Percentiles rank a stretch among this genome's conserved stretches.
Conservation (phyloP, 139 green algal genomes). For the Haematococcus lacustris region DNA sequence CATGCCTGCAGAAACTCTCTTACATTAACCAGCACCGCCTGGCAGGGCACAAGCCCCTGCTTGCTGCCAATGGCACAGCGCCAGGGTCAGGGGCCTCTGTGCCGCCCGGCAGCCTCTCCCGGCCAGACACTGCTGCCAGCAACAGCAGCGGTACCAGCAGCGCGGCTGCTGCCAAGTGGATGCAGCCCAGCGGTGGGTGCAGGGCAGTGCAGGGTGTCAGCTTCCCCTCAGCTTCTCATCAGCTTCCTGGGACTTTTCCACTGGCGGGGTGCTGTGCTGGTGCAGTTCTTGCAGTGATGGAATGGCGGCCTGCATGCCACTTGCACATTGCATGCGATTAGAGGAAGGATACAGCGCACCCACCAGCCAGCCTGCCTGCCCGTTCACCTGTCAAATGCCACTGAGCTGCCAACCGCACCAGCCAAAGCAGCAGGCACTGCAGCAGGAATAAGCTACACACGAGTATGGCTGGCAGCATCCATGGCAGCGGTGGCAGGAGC, state of each 20-base stretch:
- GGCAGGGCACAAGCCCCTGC: background rate
- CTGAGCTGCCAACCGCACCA: background rate
- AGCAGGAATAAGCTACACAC: background rate
- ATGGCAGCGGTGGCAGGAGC: too few species aligned
- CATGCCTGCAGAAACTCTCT: slow-evolving; percentile 16
- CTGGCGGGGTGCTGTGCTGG: background rate
- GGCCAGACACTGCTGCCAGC: background rate
- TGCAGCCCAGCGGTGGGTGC: slow-evolving; percentile 56
- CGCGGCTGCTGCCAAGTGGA: slow-evolving; percentile 35
- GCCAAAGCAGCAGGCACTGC: background rate
- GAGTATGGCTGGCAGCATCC: too few species aligned
- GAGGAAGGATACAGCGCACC: too few species aligned
- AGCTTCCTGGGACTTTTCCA: background rate
- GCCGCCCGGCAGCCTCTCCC: too few species aligned
- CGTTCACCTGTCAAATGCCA: background rate
- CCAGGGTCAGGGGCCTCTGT: too few species aligned
- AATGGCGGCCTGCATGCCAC: background rate
- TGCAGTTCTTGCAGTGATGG: background rate
- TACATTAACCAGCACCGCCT: slow-evolving; percentile 47
- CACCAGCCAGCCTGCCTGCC: too few species aligned
- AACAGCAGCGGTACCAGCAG: slow-evolving; percentile 5
- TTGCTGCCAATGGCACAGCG: background rate
- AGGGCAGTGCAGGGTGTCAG: too few species aligned
- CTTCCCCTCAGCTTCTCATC: background rate
- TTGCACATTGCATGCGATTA: background rate